Evolutionary conservation across 1,139 yeast species (phyloP).

Genomic region (Yamadazyma triangularis): DNA sequence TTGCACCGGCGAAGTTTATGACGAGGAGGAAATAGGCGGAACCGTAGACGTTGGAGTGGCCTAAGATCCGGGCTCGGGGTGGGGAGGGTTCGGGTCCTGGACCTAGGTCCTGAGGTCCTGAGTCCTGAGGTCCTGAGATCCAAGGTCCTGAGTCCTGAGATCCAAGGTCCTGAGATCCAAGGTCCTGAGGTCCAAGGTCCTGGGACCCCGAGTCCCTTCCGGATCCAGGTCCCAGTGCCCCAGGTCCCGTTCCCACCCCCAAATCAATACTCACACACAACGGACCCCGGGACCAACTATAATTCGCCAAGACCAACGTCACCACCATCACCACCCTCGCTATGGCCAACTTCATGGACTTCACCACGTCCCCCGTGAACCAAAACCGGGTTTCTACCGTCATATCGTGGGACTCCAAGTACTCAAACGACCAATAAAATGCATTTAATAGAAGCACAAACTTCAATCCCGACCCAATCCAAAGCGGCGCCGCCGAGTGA

Average conservation of each 20-base stretch:
- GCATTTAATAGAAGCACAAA: conserved; percentile 56
- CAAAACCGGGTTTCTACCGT: conserved; percentile 11
- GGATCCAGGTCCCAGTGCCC: no score
- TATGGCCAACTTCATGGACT: conserved; percentile 53
- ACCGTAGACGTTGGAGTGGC: conserved; percentile 84
- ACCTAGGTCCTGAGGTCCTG: no score
- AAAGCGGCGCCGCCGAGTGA: conserved; percentile 80
- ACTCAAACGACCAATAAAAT: conserved; percentile 76
- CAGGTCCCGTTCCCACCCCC: no score
- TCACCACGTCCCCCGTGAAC: conserved; percentile 30
- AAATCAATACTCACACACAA: conserved; percentile 69
- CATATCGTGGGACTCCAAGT: conserved; percentile 49
- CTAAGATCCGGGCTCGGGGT: conserved; percentile 52
- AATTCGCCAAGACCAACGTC: conserved; percentile 67
- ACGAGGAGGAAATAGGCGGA: conserved; percentile 74
- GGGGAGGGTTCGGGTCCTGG: conserved; percentile 5
- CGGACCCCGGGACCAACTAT: conserved; percentile 86
- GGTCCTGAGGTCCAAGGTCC: no score
- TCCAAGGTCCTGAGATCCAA: conserved; percentile 4
- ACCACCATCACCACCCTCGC: conserved; percentile 74
- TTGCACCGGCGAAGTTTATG: conserved; percentile 62
- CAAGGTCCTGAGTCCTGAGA: no score
- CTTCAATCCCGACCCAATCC: conserved; percentile 70
- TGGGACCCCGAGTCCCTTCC: conserved; percentile 7
- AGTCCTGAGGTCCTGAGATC: no score